These are phyloP conservation scores for Aspergillus versicolor DNA, from an alignment of 2,329 filamentous ascomycete species.

Conservation along the genomic window DNA sequence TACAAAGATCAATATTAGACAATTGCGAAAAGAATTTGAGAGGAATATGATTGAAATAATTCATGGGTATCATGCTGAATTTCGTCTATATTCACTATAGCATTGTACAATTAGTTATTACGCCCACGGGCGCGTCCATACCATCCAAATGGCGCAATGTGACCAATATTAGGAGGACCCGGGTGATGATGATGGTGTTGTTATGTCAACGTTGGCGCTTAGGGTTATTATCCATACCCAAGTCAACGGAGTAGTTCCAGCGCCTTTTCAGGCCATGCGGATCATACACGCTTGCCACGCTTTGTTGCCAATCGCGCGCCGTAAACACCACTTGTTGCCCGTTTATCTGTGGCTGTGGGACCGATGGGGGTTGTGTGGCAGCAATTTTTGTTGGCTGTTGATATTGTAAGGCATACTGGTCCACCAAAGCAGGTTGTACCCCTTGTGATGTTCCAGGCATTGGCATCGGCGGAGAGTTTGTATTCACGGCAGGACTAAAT, in stretches of 20 bases:
- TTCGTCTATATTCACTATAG: slow-evolving; percentile 6
- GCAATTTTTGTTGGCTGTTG: slow-evolving; percentile 30
- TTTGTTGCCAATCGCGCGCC: slow-evolving; percentile 49
- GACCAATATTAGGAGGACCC: neutral
- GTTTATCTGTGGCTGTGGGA: slow-evolving; percentile 34
- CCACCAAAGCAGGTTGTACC: slow-evolving; percentile 25
- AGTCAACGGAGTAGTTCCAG: slow-evolving; percentile 42
- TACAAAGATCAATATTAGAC: neutral
- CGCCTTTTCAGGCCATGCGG: slow-evolving; percentile 46
- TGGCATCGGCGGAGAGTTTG: slow-evolving; percentile 44
- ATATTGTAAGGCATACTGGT: slow-evolving; percentile 39
- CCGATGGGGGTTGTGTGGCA: slow-evolving; percentile 30
- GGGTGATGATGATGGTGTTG: no score
- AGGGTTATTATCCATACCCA: slow-evolving; percentile 26
- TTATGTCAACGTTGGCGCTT: slow-evolving; percentile 33
- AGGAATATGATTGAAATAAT: neutral
- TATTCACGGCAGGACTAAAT: slow-evolving; percentile 55
- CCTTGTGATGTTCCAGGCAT: slow-evolving; percentile 29
- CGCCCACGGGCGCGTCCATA: neutral
- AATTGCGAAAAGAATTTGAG: neutral
- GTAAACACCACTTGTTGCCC: slow-evolving; percentile 41
- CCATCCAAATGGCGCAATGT: neutral
- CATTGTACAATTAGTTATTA: slow-evolving; percentile 3
- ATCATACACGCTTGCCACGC: slow-evolving; percentile 49
- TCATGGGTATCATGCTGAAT: slow-evolving; percentile 7